phyloP scores from a whole-genome alignment of 2,329 filamentous ascomycete genomes.

The Teratosphaeria viscida region DNA sequence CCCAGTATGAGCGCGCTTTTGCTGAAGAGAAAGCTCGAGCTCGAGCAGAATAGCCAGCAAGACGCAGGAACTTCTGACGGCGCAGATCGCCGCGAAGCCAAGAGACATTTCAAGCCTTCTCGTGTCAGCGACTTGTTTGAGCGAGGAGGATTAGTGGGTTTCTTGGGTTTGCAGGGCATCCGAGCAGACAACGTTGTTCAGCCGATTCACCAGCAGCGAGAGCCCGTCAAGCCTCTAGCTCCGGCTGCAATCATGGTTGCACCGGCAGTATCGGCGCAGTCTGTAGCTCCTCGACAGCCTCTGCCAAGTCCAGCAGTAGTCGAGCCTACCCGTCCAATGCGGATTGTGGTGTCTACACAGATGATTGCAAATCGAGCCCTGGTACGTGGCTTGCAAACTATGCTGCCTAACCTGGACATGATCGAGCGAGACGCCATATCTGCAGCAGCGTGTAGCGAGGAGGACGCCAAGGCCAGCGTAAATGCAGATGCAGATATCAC shows the following conservation, averaged over 20 bases:
- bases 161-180: conserved; percentile 8
- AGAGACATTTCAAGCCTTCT: not conserved
- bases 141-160: conserved; percentile 2
- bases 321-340: conserved; percentile 15
- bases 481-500: conserved; percentile 58
- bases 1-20: conserved; percentile 28
- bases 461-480: not conserved
- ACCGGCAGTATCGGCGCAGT: not conserved
- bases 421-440: conserved; percentile 47
- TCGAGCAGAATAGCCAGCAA: conserved; percentile 7
- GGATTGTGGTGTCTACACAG: conserved; percentile 44
- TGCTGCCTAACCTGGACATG: conserved; percentile 42
- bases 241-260: conserved; percentile 8
- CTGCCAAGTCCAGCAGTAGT: conserved; percentile 5
- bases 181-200: not conserved
- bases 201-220: not conserved
- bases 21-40: conserved; percentile 29
- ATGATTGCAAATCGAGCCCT: conserved; percentile 37
- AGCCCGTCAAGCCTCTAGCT: not conserved
- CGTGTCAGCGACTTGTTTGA: conserved; percentile 3
- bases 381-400: conserved; percentile 39
- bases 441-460: conserved; percentile 7
- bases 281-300: not conserved
- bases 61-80: not conserved
- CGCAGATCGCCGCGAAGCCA: not conserved